Conservation (phyloP, 2,329 filamentous ascomycete genomes). For the Sordariomycetes sp. region DNA sequence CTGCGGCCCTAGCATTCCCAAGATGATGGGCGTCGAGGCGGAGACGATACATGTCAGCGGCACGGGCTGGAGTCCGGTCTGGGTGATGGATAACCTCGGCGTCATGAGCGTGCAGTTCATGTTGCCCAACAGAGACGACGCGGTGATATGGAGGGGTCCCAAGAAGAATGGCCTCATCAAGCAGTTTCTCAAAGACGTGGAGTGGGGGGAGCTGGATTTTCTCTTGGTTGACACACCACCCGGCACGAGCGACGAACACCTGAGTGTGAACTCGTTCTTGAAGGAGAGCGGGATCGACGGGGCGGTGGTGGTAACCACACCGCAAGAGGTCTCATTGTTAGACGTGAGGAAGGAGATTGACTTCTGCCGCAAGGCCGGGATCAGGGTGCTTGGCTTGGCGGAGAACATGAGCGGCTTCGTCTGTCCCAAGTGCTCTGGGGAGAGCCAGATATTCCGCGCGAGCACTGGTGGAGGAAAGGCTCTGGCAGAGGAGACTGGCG, state of each 20-base stretch:
- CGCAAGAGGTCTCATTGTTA: conserved; percentile 84
- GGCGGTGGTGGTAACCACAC: conserved; percentile 86
- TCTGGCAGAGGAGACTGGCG: conserved; percentile 75
- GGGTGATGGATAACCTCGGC: conserved; percentile 86
- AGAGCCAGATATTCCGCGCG: conserved; percentile 78
- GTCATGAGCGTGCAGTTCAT: conserved; percentile 99
- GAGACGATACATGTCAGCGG: conserved; percentile 90
- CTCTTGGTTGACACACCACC: conserved; percentile 92
- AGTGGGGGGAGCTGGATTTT: conserved; percentile 94
- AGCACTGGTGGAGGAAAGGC: conserved; percentile 80
- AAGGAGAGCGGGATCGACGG: conserved; percentile 90
- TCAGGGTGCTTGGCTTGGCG: conserved; percentile 77
- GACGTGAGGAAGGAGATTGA: conserved; percentile 97
- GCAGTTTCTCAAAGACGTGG: conserved; percentile 94
- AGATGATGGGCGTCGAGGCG: conserved; percentile 95
- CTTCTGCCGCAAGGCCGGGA: conserved; percentile 91
- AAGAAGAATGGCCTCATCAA: conserved; percentile 99
- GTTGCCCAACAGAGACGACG: conserved; percentile 87
- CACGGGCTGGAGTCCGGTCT: conserved; percentile 88
- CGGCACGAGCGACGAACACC: conserved; percentile 89
- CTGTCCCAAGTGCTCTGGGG: conserved; percentile 80
- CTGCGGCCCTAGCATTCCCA: conserved; percentile 90
- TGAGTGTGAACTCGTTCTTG: conserved; percentile 86
- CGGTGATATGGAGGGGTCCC: conserved; percentile 92
- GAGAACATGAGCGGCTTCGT: conserved; percentile 99